These are phyloP conservation scores for Penicillium sp. DNA, from an alignment of 2,329 filamentous ascomycete species.

Conservation along the genomic window DNA sequence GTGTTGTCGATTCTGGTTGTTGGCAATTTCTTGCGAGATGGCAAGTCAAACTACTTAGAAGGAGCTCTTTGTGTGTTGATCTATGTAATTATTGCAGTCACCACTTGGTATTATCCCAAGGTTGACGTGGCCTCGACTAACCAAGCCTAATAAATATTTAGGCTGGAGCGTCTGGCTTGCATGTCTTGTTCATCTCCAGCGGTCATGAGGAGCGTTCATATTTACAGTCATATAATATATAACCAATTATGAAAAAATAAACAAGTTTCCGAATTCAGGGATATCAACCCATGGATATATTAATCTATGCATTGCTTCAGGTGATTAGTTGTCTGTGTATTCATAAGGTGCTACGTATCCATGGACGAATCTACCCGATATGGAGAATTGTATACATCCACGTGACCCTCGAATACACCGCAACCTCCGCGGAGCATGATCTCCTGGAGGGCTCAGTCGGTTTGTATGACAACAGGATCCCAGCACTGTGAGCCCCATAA, in stretches of 20 bases:
- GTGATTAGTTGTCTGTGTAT: neutral
- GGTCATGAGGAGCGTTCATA: neutral
- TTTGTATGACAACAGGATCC: neutral
- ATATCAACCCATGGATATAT: neutral
- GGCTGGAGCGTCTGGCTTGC: neutral
- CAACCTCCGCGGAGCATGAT: neutral
- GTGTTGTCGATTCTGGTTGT: slow-evolving; percentile 83
- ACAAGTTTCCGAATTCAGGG: neutral
- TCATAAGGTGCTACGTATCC: neutral
- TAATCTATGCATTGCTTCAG: neutral
- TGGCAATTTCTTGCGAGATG: slow-evolving; percentile 82
- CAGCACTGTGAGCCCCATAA: neutral
- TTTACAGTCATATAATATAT: neutral
- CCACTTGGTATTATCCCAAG: slow-evolving; percentile 62
- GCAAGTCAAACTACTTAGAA: slow-evolving; percentile 89
- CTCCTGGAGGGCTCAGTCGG: neutral
- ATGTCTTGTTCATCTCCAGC: neutral
- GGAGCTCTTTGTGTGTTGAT: slow-evolving; percentile 72
- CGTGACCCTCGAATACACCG: slow-evolving; percentile 7
- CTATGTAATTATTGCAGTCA: slow-evolving; percentile 63
- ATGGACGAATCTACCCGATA: neutral
- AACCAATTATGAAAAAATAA: no score
- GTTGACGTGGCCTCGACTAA: slow-evolving; percentile 35
- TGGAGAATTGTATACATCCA: slow-evolving; percentile 15
- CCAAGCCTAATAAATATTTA: slow-evolving; percentile 5